Base-by-base conservation (phyloP, 2,329 filamentous ascomycete species). In the Penicillium sclerotiorum region DNA sequence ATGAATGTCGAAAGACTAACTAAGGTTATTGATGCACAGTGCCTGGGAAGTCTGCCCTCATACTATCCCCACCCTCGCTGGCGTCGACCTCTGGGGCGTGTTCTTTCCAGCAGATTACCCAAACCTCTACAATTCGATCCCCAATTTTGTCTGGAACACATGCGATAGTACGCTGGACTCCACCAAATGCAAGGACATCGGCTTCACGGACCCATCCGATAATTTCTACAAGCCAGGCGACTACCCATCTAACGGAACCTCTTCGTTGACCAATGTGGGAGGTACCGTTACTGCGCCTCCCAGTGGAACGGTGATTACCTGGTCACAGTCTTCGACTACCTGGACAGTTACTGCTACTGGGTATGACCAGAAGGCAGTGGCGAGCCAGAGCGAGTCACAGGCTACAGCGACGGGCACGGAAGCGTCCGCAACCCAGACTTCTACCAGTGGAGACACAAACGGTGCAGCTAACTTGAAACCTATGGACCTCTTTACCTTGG, bases 331-430 rank as follows among this genome's bases (percentile, higher is more conserved):
- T 47, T 67, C 48, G 33, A 55, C 45, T 36, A 60, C 65, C 6
- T 73, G 66, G 44, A 72, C 69, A 1, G 70, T 73, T 37, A 68
- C 67, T 0, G 72, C 70, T 36, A 67, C 62, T 21, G 55, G 61
- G 44, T 59, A 57, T 44, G 55, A 63, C 39, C n/a, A 18, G 2
- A 58, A 58, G 45, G 56, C 55, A 37, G 61, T 62, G 37, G 48
- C 44, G 4, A 55, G 53, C 18, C 48, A 56, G 49, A 51, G 48
- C 39, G 47, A 56, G 17, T 51, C 13, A 28, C 25, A 5, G 6
- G 50, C 53, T 21, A 58, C 58, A 32, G 53, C 49, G 45, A 61
- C 58, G 1, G 52, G 49, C 20, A n/a, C n/a, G n/a, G n/a, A n/a
- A n/a, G 45, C 46, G 8, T 37, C 41, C 36, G 37, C 43, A n/a